Evolutionary conservation across 371 early-diverging fungal species (phyloP), one percentile per base, ranked within the genome.

Genomic region (Vairimorpha necatrix): DNA sequence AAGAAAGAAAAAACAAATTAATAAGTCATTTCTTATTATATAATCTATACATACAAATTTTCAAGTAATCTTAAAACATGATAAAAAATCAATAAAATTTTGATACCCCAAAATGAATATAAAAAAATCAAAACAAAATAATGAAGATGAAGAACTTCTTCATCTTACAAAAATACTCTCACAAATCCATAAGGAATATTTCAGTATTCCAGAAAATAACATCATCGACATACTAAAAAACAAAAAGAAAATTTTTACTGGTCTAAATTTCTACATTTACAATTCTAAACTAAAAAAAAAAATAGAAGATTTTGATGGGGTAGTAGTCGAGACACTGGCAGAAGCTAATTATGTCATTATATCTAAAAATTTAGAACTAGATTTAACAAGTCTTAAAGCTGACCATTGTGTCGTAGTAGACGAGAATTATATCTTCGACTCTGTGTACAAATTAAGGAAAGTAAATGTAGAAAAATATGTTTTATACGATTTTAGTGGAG

Each of bases 161-260:
- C 33, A 22, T 26, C 32, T 47, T 1, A 47, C 74, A 0, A 34
- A 46, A 0, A 20, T 68, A 4, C 58, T 79, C 16, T 18, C 67
- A 2, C 33, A 58, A 14, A 69, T 79, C 3, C 79, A 79, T 61
- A 66, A 48, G 33, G 71, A 74, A 61, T 79, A 65, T 66, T 79
- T 73, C 36, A 22, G n/a, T 26, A 32, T 14, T 0, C 20, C 11
- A 24, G 22, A 65, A 13, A 50, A 62, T 53, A 46, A 26, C 53
- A 66, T 67, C 18, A 75, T 48, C 16, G 58, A 67, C 11, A 79
- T 79, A 38, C 61, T 79, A 6, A 18, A 26, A 1, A 39, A 63
- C 28, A 74, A 46, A 22, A 79, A 74, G 66, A 62, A 71, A 22
- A 58, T 79, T 24, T 79, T 79, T 67, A 36, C 32, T 0, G 75